A percentile compares a stretch with the other conserved stretches of the same genome.
These are phyloP conservation scores for Cercospora zeina DNA, from an alignment of 2,329 filamentous ascomycete species.

Conservation along the genomic window DNA sequence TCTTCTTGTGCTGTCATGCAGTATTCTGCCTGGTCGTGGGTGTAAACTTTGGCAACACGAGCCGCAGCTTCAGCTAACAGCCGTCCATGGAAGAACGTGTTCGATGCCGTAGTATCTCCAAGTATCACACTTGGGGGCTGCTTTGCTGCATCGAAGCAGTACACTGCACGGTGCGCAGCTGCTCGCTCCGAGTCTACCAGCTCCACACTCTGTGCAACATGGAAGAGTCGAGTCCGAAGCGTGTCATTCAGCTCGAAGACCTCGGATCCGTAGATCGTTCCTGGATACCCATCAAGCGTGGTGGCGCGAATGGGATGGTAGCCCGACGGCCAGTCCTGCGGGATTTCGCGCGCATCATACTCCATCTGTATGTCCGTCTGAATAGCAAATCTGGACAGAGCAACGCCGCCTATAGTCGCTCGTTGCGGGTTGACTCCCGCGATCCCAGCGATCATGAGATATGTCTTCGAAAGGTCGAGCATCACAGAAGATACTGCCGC, in stretches of 20 bases:
- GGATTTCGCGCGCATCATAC: conserved; percentile 30
- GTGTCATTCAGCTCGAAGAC: conserved; percentile 42
- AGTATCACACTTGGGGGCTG: conserved; percentile 36
- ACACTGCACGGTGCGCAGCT: conserved; percentile 36
- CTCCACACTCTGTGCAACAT: conserved; percentile 33
- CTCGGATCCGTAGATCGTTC: conserved; percentile 41
- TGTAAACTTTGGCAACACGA: conserved; percentile 38
- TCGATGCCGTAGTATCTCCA: conserved; percentile 39
- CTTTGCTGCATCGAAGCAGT: conserved; percentile 34
- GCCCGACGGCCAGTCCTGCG: conserved; percentile 28
- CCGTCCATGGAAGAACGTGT: conserved; percentile 39
- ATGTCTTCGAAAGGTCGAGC: conserved; percentile 32
- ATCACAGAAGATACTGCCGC: conserved; percentile 27
- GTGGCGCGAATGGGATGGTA: conserved; percentile 32
- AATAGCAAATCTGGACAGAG: conserved; percentile 32
- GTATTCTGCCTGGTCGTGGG: conserved; percentile 42
- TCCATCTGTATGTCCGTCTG: conserved; percentile 34
- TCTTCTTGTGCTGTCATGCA: conserved; percentile 43
- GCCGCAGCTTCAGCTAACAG: conserved; percentile 37
- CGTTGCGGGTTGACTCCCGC: conserved; percentile 34
- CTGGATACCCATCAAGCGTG: conserved; percentile 31
- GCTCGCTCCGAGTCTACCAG: conserved; percentile 39
- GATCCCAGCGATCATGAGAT: conserved; percentile 37
- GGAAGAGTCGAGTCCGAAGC: conserved; percentile 34
- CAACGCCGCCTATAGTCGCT: conserved; percentile 32